phyloP scores from a whole-genome alignment of 2,329 filamentous ascomycete genomes.

The Cladobotryum mycophilum region DNA sequence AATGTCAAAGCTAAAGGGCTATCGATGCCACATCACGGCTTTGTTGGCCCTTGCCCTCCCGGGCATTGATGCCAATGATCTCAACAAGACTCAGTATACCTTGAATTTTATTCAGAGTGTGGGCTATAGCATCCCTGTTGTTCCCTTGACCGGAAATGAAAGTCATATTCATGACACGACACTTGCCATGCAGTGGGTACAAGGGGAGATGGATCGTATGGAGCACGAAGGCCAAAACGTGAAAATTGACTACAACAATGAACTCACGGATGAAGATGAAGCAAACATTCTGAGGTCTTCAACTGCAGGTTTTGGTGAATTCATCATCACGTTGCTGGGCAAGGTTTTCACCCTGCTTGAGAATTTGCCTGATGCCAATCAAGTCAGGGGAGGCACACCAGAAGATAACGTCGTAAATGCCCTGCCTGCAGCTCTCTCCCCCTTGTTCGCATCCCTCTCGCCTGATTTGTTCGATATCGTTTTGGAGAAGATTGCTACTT shows the following conservation, averaged over 20 bases:
- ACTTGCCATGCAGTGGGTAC: slow-evolving; percentile 88
- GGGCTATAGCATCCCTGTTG: slow-evolving; percentile 91
- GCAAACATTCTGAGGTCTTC: slow-evolving; percentile 85
- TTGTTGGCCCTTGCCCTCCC: slow-evolving; percentile 87
- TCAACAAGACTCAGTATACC: slow-evolving; percentile 93
- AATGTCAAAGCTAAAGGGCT: slow-evolving; percentile 92
- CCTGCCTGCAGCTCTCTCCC: slow-evolving; percentile 82
- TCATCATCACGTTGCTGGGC: slow-evolving; percentile 81
- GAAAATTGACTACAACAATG: slow-evolving; percentile 75
- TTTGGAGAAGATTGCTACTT: slow-evolving; percentile 84
- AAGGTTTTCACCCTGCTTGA: slow-evolving; percentile 94
- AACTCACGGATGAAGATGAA: slow-evolving; percentile 81
- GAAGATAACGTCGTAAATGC: slow-evolving; percentile 98
- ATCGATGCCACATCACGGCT: slow-evolving; percentile 90
- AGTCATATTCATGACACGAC: slow-evolving; percentile 65
- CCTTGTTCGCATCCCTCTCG: slow-evolving; percentile 82
- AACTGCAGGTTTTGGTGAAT: slow-evolving; percentile 89
- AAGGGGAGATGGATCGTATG: slow-evolving; percentile 88
- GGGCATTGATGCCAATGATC: slow-evolving; percentile 94
- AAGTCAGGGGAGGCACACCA: slow-evolving; percentile 82
- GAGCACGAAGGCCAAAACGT: slow-evolving; percentile 81
- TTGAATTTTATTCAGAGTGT: slow-evolving; percentile 93
- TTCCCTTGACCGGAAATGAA: slow-evolving; percentile 58
- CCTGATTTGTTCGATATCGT: slow-evolving; percentile 90
- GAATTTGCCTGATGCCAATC: slow-evolving; percentile 85